Evolutionary conservation across 345 rosid species (phyloP), one percentile per base, ranked within the genome.

Genomic region (Laguncularia racemosa): DNA sequence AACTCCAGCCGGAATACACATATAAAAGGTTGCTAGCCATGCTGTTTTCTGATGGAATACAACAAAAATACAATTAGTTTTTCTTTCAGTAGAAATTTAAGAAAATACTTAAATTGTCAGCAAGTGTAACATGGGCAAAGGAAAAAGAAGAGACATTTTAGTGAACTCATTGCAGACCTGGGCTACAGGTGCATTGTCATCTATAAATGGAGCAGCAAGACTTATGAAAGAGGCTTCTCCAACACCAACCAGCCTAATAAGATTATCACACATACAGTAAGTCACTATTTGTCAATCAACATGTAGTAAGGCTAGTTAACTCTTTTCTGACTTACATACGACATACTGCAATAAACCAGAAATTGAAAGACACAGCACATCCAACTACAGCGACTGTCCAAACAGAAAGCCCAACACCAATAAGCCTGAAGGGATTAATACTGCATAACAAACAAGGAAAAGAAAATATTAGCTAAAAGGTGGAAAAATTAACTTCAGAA

Each of bases 201-300:
- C 99, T 6, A 93, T 89, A 62, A 89, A 93, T 0, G 99, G 97
- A 23, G 99, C 96, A 50, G 99, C 99, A 66, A 93, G 99, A 80
- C 97, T 87, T 55, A 93, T 87, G 63, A 93, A 93, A 28, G 99
- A 93, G 61, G 99, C 99, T 62, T 93, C 97, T 53, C 99, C 99
- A 78, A 93, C 91, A 62, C 99, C 99, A 62, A 93, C 97, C 57
- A 87, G 48, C 99, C 99, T 89, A 72, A 46, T 68, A 40, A 55
- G 56, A 60, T 20, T 9, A 59, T 20, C n/a, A 54, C 16, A 49
- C 55, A 38, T 18, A 60, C 15, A 16, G 40, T 33, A 33, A 33
- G 40, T 33, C 7, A 10, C 40, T 33, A 23, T 33, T 5, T 33
- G 40, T 33, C 23, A 56, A 45, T 14, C 52, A 45, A 23, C 14